These are phyloP conservation scores for Lactarius sanguifluus DNA, from an alignment of 768 basidiomycete species.

Conservation along the genomic window DNA sequence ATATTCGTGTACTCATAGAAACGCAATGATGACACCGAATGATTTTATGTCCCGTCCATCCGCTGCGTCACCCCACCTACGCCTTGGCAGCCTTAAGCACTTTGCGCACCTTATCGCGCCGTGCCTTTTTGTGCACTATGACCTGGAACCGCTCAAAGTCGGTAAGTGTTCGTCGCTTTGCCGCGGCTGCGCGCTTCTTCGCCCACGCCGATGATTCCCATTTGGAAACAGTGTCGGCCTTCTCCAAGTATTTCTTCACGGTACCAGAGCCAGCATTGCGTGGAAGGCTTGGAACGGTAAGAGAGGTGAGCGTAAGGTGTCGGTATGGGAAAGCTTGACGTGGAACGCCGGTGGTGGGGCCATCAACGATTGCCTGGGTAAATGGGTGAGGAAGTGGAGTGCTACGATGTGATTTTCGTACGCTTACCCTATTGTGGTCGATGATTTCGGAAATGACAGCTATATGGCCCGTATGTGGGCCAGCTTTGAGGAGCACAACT, in stretches of 20 bases:
- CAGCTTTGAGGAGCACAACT: conserved; percentile 93
- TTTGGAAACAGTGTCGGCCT: conserved; percentile 79
- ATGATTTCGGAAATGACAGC: conserved; percentile 96
- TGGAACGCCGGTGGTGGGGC: conserved; percentile 86
- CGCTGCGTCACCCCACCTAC: conserved; percentile 29
- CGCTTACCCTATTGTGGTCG: conserved; percentile 94
- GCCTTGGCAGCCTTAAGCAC: conserved; percentile 58
- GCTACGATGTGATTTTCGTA: neutral
- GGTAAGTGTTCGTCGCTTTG: conserved; percentile 71
- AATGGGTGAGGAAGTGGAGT: conserved; percentile 1
- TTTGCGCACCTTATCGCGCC: conserved; percentile 79
- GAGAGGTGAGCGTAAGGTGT: conserved; percentile 87
- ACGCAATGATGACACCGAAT: neutral
- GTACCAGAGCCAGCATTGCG: conserved; percentile 80
- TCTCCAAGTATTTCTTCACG: conserved; percentile 85
- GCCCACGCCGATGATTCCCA: conserved; percentile 92
- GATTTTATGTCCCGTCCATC: neutral
- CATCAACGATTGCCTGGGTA: conserved; percentile 89
- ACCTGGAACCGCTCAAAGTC: conserved; percentile 94
- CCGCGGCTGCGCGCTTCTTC: conserved; percentile 72
- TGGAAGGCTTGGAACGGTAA: conserved; percentile 79
- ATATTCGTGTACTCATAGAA: conserved; percentile 16
- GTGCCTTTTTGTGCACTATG: conserved; percentile 84
- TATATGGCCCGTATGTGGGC: conserved; percentile 82
- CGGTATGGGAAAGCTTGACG: conserved; percentile 92